These are phyloP conservation scores for Bisporella sp. DNA, from an alignment of 2,329 filamentous ascomycete species.

Conservation along the genomic window DNA sequence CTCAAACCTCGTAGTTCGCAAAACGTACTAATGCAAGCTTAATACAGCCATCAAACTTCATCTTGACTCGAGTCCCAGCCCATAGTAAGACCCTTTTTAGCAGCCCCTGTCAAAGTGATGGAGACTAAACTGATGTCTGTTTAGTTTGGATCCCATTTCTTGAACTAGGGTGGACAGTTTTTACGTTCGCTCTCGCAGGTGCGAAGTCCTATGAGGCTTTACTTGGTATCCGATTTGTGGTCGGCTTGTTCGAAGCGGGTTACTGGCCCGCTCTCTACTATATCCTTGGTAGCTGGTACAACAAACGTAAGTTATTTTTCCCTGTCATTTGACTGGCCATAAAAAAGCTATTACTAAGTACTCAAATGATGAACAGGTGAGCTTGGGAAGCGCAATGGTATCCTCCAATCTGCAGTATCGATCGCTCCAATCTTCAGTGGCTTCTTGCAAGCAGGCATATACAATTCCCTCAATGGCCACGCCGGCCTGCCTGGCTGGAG, in stretches of 20 bases:
- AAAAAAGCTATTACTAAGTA: too few species aligned
- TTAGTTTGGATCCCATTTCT: conserved; percentile 28
- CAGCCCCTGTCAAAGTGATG: too few species aligned
- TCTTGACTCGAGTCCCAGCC: conserved; percentile 42
- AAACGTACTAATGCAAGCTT: conserved; percentile 5
- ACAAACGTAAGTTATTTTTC: conserved; percentile 34
- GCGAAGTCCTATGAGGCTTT: conserved; percentile 43
- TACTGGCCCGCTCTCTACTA: conserved; percentile 50
- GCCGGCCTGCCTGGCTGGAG: too few species aligned
- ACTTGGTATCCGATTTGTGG: conserved; percentile 49
- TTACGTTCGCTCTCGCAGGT: conserved; percentile 32
- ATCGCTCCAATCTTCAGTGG: too few species aligned
- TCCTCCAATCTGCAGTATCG: too few species aligned
- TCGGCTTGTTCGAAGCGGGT: conserved; percentile 46
- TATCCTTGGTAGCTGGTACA: conserved; percentile 54
- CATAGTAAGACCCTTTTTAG: conserved; percentile 22
- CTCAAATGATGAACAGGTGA: too few species aligned
- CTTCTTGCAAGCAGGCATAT: too few species aligned
- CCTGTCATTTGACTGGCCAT: too few species aligned
- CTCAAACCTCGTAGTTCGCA: neutral
- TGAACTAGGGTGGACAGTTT: conserved; percentile 43
- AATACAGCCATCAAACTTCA: conserved; percentile 37
- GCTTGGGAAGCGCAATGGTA: too few species aligned
- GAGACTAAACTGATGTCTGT: too few species aligned
- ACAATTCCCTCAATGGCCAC: too few species aligned